Evolutionary conservation across 148 eudicot genomes (phyloP), one percentile per base, ranked within the genome.

Genomic region (Diospyros lotus): DNA sequence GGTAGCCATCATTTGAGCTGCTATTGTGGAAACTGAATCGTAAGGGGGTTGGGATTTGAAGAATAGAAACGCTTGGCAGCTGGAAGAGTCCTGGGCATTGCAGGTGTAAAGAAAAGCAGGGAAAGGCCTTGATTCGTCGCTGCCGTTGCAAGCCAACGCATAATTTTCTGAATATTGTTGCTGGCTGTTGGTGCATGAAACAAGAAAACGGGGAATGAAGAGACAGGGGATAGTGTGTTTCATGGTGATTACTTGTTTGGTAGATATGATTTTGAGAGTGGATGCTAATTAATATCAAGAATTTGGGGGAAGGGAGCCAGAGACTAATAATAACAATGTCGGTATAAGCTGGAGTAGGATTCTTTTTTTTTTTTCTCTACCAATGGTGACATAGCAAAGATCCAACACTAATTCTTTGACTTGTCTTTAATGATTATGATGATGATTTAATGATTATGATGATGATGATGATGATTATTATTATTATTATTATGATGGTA

Each of bases 41-140:
- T 84, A 90, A 7, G 87, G 83, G 17, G 78, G 77, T 5, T 66
- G 68, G 11, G 89, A 80, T 50, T 74, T 77, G 86, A 80, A 90
- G 66, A 87, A 61, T 38, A 90, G 85, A 66, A 85, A 92, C 11
- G 97, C 79, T 28, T 60, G 73, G 84, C 97, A 89, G 28, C 28
- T 28, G 50, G 85, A 69, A n/a, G 66, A 72, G 50, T 76, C 42
- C n/a, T 76, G 78, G 41, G 87, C 92, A 73, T 91, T 89, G 81
- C 90, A 91, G 48, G 76, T 59, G 84, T 87, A 88, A 18, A 87
- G 91, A 18, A 78, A 68, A 40, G 77, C 79, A 45, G 87, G 74
- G 13, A 84, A 73, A 12, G 87, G 75, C 46, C 54, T 62, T 68
- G 75, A 68, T 9, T 59, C 42, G 17, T 72, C 75, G 46, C 76